Evolutionary conservation across 148 eudicot species (phyloP).

Genomic region (Rheum nobile): DNA sequence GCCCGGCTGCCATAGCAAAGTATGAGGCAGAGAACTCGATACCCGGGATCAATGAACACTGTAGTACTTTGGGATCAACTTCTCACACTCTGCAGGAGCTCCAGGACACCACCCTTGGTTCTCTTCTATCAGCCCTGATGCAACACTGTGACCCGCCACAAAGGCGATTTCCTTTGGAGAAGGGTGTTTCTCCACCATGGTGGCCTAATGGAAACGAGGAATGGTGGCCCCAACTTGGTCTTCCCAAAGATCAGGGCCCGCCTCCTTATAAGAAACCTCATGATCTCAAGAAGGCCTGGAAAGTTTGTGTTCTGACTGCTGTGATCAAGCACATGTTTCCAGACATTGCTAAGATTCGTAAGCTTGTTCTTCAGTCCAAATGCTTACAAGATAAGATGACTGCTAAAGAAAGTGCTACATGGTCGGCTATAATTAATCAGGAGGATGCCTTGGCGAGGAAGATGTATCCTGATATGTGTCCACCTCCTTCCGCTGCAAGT

Average conservation of each 20-base stretch:
- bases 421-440: conserved; percentile 53
- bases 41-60: conserved; percentile 11
- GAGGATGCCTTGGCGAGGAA: conserved; percentile 50
- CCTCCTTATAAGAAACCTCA: conserved; percentile 77
- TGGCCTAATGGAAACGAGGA: conserved; percentile 63
- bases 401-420: conserved; percentile 57
- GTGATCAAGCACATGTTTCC: conserved; percentile 69
- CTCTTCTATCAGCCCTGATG: conserved; percentile 55
- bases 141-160: conserved; percentile 73
- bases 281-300: conserved; percentile 69
- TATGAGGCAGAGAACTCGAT: conserved; percentile 28
- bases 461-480: conserved; percentile 32
- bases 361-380: conserved; percentile 54
- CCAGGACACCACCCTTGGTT: conserved; percentile 65
- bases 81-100: conserved; percentile 49
- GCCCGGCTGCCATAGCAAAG: conserved; percentile 52
- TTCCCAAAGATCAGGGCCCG: conserved; percentile 33
- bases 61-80: conserved; percentile 23
- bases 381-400: conserved; percentile 79
- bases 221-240: conserved; percentile 56
- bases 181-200: conserved; percentile 63
- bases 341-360: conserved; percentile 50
- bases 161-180: conserved; percentile 58
- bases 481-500: conserved; percentile 7
- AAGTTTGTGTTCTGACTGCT: conserved; percentile 61